Evolutionary conservation across 176 grass and related monocot genomes (phyloP).

Genomic region (Triticum turgidum): DNA sequence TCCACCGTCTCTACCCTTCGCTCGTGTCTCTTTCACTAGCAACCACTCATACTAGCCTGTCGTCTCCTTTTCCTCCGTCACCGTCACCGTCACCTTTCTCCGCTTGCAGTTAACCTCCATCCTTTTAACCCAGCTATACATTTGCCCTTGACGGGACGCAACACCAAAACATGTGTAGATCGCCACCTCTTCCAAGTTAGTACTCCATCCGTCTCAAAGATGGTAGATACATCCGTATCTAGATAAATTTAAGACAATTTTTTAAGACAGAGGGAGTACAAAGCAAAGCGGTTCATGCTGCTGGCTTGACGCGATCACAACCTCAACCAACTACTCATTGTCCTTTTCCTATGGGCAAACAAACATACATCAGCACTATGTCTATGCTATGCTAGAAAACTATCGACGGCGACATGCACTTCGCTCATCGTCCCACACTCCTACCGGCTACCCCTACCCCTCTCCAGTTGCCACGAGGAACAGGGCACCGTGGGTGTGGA

Average conservation of each 20-base stretch:
- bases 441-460: not conserved
- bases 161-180: not conserved
- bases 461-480: not conserved
- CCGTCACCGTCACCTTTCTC: not conserved
- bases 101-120: not conserved
- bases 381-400: slow-evolving; percentile 1
- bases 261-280: too few species aligned
- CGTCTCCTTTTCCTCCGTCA: not conserved
- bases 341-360: not conserved
- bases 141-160: too few species aligned
- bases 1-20: not conserved
- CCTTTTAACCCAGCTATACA: not conserved
- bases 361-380: not conserved
- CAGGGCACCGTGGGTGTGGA: not conserved
- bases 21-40: not conserved
- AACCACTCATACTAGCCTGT: not conserved
- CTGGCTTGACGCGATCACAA: not conserved
- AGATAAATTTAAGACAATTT: too few species aligned
- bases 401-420: not conserved
- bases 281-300: not conserved
- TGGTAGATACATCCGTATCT: too few species aligned
- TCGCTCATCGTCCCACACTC: not conserved
- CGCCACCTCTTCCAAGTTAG: not conserved
- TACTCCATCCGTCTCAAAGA: too few species aligned
- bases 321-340: not conserved